Evolutionary conservation across 495 filamentous ascomycete species (phyloP).

Genomic region (Trichoderma reesei): DNA sequence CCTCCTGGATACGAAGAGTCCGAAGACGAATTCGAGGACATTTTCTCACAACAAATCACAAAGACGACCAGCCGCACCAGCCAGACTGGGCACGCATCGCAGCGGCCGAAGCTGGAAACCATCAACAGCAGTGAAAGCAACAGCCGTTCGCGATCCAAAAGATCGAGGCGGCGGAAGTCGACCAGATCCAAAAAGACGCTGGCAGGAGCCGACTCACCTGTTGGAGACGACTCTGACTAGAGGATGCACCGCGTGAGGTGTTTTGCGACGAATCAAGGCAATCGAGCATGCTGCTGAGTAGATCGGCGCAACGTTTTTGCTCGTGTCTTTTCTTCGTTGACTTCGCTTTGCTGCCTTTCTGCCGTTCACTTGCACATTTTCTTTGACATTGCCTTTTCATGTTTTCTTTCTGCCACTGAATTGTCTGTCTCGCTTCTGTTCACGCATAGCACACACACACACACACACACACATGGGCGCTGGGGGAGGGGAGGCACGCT

Average conservation of each 20-base stretch:
- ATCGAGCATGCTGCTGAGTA: not conserved
- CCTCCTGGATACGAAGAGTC: conserved; percentile 13
- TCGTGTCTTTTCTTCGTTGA: not conserved
- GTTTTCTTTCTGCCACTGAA: not conserved
- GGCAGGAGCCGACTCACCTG: not conserved
- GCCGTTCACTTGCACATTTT: too few species aligned
- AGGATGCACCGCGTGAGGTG: not conserved
- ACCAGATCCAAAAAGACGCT: not conserved
- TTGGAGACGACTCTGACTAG: conserved; percentile 8
- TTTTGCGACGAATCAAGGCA: not conserved
- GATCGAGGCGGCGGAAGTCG: not conserved
- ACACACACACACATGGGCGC: not conserved
- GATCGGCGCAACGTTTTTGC: not conserved
- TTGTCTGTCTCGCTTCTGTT: not conserved
- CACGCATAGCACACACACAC: not conserved
- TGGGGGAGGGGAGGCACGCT: not conserved
- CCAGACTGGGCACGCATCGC: conserved; percentile 18
- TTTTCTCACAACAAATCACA: conserved; percentile 16
- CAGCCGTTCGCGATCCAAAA: not conserved
- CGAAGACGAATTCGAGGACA: conserved; percentile 19
- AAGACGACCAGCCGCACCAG: conserved; percentile 14
- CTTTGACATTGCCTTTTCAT: not conserved
- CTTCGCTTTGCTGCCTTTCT: not conserved
- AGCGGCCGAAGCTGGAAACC: conserved; percentile 26
- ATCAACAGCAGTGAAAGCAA: conserved; percentile 20